Conservation (phyloP, 306 rosid genomes). For the Sindora glabra region DNA sequence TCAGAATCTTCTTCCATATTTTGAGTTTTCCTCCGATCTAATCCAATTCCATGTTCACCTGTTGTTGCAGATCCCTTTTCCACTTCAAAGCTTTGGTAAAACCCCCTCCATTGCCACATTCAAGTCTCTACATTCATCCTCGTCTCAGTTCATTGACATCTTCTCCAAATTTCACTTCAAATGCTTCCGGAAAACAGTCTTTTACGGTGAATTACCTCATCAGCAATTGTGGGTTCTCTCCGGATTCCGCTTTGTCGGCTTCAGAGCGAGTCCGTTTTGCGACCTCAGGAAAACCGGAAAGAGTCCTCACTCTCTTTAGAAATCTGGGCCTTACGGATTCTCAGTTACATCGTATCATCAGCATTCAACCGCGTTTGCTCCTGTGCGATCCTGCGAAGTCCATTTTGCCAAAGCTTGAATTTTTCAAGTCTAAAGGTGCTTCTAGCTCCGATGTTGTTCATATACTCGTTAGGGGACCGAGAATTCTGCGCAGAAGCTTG, state of each 20-base stretch:
- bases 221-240: constrained; percentile 25
- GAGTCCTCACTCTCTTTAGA: not conserved
- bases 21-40: too few species aligned
- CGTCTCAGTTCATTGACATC: too few species aligned
- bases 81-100: too few species aligned
- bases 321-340: not conserved
- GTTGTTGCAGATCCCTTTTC: too few species aligned
- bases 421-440: constrained; percentile 22
- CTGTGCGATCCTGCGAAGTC: not conserved
- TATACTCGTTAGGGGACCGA: not conserved
- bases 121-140: too few species aligned
- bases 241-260: constrained; percentile 10
- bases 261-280: constrained; percentile 9
- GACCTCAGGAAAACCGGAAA: constrained; percentile 12
- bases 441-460: constrained; percentile 3
- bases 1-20: too few species aligned
- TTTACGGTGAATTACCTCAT: constrained; percentile 21
- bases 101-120: too few species aligned
- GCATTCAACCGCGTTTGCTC: not conserved
- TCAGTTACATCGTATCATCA: not conserved
- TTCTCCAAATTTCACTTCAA: not conserved
- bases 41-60: too few species aligned
- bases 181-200: not conserved
- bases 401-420: constrained; percentile 19
- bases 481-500: constrained; percentile 12